phyloP scores from a whole-genome alignment of 1,139 yeast species.

The Saccharomycopsis phalli region DNA sequence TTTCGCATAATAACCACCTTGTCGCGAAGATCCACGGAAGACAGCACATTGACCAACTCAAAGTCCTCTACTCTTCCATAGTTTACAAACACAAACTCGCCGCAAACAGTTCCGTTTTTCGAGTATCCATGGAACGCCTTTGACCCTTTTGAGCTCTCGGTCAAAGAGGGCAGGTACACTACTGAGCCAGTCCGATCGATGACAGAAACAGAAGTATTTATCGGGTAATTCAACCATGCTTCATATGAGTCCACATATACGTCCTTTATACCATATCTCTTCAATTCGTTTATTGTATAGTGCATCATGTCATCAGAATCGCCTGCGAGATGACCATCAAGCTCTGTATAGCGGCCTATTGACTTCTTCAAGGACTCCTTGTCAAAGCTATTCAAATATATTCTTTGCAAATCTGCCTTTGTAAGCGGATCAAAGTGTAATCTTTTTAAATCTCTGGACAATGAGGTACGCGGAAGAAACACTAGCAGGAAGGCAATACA shows the following conservation, averaged over 20 bases:
- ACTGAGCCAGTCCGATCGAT: constrained; percentile 23
- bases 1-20: constrained; percentile 56
- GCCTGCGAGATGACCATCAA: neutral
- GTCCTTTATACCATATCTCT: constrained; percentile 37
- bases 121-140: constrained; percentile 51
- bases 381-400: constrained; percentile 28
- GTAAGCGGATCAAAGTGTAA: constrained; percentile 59
- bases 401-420: constrained; percentile 53
- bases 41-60: constrained; percentile 30
- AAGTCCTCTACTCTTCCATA: constrained; percentile 61
- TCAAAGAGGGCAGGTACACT: constrained; percentile 35
- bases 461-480: constrained; percentile 70
- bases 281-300: constrained; percentile 34
- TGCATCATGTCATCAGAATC: constrained; percentile 30
- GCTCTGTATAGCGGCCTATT: constrained; percentile 8
- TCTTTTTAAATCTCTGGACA: constrained; percentile 72
- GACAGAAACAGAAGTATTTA: neutral
- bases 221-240: constrained; percentile 3
- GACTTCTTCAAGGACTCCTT: neutral
- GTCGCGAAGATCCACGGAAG: constrained; percentile 31
- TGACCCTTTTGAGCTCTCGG: constrained; percentile 29
- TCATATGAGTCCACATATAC: neutral
- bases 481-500: neutral
- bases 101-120: constrained; percentile 46
- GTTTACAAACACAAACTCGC: constrained; percentile 49